These are phyloP conservation scores for Xylaria grammica DNA, from an alignment of 495 filamentous ascomycete genomes.

Conservation along the genomic window DNA sequence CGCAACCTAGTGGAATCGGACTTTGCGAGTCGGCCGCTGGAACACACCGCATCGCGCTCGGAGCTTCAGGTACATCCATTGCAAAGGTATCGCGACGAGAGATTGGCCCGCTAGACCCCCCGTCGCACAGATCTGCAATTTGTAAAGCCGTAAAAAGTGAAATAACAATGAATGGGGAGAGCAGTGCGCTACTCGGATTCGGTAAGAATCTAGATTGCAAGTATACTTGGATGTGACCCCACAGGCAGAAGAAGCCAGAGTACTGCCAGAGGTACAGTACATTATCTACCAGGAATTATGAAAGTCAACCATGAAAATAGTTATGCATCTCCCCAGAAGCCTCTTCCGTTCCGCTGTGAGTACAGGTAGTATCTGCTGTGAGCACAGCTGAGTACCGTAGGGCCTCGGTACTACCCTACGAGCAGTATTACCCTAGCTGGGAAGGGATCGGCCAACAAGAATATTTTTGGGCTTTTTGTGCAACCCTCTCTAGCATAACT, in stretches of 20 bases:
- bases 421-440: not conserved
- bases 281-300: not conserved
- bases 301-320: too few relatives aligned
- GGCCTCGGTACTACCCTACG: too few relatives aligned
- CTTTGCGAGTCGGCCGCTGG: constrained; percentile 12
- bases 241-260: too few relatives aligned
- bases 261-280: too few relatives aligned
- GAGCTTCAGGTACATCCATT: not conserved
- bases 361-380: too few relatives aligned
- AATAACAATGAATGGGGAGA: not conserved
- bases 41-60: constrained; percentile 18
- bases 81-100: not conserved
- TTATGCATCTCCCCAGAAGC: not conserved
- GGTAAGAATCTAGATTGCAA: not conserved
- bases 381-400: not conserved
- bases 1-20: constrained; percentile 10
- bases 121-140: not conserved
- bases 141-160: too few relatives aligned
- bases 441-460: constrained; percentile 13
- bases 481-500: constrained; percentile 13
- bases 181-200: not conserved
- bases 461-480: constrained; percentile 15
- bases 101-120: not conserved
- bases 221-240: too few relatives aligned
- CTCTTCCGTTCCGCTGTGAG: too few relatives aligned